Conservation (phyloP, 441 rosid species). For the Adansonia madagascariensis region DNA sequence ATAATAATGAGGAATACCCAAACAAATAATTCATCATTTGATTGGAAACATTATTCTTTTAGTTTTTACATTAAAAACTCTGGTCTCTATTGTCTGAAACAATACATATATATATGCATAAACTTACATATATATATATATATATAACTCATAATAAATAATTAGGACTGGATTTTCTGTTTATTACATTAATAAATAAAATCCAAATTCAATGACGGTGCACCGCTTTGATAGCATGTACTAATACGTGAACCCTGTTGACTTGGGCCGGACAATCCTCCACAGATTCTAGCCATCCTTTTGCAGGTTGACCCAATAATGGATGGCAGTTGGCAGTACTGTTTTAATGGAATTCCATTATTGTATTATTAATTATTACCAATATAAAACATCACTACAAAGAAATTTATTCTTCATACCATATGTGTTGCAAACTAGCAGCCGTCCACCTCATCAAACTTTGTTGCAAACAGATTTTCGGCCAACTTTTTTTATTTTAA, state of each 20-base stretch:
- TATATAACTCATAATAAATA: background rate
- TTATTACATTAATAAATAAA: too few relatives aligned
- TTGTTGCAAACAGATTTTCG: background rate
- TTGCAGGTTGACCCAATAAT: background rate
- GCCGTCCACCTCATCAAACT: background rate
- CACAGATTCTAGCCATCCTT: background rate
- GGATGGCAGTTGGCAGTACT: background rate
- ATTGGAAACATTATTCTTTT: background rate
- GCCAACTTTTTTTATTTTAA: background rate
- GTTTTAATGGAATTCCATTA: background rate
- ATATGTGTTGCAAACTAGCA: background rate
- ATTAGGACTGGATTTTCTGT: too few relatives aligned
- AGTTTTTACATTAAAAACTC: background rate
- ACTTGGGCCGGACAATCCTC: background rate
- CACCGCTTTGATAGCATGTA: background rate
- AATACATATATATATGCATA: too few relatives aligned
- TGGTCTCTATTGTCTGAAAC: background rate
- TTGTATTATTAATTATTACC: background rate
- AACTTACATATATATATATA: too few relatives aligned
- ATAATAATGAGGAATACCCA: background rate
- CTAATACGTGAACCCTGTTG: background rate
- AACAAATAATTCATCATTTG: background rate
- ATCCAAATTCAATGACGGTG: too few relatives aligned
- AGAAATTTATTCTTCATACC: background rate
- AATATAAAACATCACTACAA: too few relatives aligned